Base-by-base conservation (phyloP, 2,329 filamentous ascomycete species). In the Polytolypa hystricis region DNA sequence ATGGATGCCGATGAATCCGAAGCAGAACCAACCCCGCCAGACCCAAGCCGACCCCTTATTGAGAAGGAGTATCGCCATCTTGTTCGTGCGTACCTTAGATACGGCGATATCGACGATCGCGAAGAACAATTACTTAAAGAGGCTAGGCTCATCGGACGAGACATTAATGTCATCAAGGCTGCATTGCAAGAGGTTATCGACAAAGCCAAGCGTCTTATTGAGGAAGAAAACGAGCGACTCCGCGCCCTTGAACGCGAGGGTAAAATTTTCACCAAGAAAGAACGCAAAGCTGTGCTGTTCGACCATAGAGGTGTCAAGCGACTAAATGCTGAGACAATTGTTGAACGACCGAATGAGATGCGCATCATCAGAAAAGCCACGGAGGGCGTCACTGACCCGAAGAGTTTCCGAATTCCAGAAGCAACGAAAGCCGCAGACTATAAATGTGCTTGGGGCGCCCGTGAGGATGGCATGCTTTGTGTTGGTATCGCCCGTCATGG, bases 401-500 rank as follows among this genome's bases (percentile, higher is more conserved):
- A 70, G 48, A 81, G 74, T 30, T 98, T 95, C 63, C 80, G 87
- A 15, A 74, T 98, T 19, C 77, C 84, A 0, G 89, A 96, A 54
- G 91, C 91, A 2, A 87, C 84, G 9, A 98, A 98, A 57, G 78
- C 81, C 15, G 86, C 91, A 2, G 81, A 84, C 52, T 98, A 96
- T 61, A 84, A 79, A 30, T 95, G 86, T 53, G 69, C 83, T 17
- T 98, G 91, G 91, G 86, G 87, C 35, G 78, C 85, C 2, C 80
- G 82, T 42, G 91, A 98, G 60, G 91, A 98, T 56, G 91, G 85
- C 35, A 98, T 98, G 91, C 77, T 98, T 32, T 82, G 93, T 38
- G 76, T 96, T 27, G 91, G 91, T 41, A 94, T 98, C 46, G 79
- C 86, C 47, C 78, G 81, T 38, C 89, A 98, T 54, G 91, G 91